Base-by-base conservation (phyloP, 768 basidiomycete species). In the Mrakia frigida region DNA sequence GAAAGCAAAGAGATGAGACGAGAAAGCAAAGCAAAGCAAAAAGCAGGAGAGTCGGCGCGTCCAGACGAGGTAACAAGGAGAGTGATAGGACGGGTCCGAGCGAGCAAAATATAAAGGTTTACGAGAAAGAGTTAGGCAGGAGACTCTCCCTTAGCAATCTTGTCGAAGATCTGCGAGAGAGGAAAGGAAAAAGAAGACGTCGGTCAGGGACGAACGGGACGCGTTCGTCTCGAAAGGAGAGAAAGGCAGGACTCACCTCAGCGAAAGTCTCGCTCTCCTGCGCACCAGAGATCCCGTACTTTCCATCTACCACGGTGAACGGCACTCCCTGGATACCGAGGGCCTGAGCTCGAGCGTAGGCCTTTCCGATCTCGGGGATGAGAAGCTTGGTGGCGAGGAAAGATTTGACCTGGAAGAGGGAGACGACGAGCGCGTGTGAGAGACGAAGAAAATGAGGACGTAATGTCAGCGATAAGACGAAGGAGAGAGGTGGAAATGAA, bases 321-420 rank as follows among this genome's bases (percentile, higher is more conserved):
- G 92, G 92, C 4, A 93, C 91, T 53, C 92, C 91, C 7, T 87
- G 89, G 70, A 93, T 88, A 25, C 91, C 91, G 74, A 89, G 87
- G 59, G 85, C 83, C 73, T 88, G 87, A 56, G 90, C 90, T 68
- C 88, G 86, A 13, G 86, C 85, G 80, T 89, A 89, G 83, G 89
- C 88, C 14, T 85, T 84, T 77, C 89, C 84, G 1, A 93, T 88
- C 79, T 91, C 90, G 72, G 86, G 85, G 80, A 87, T 85, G 75
- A 89, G 84, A 79, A 91, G 90, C 80, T 90, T 86, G 4, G 90
- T 88, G 56, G 88, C 78, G 43, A 93, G 84, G 83, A 92, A 94
- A 59, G 83, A 82, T 50, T 88, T 74, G 18, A 89, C 90, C 89
- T 92, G 81, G 69, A 41, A 68, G 43, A 37, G 28, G 37, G 50